phyloP scores from a whole-genome alignment of 164 flowering plant genomes.

The Vitis cinerea region DNA sequence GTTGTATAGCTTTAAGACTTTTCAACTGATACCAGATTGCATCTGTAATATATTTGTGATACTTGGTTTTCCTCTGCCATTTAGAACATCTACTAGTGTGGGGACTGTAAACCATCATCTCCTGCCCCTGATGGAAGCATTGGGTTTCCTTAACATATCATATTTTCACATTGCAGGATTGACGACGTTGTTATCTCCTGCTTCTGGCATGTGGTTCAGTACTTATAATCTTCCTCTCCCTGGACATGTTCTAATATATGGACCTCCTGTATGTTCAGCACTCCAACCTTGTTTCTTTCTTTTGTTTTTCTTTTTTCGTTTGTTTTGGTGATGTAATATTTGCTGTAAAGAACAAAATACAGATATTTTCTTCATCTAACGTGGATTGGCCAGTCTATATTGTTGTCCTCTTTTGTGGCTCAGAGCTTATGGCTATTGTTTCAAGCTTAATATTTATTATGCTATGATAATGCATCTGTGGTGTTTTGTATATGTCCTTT shows the following conservation, averaged over 20 bases:
- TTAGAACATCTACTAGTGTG: too few species aligned
- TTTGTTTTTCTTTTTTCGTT: neutral
- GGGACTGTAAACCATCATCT: too few species aligned
- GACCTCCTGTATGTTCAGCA: constrained; percentile 81
- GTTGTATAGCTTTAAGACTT: too few species aligned
- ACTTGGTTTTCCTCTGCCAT: too few species aligned
- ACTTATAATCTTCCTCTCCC: constrained; percentile 71
- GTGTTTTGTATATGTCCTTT: neutral
- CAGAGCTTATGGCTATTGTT: too few species aligned
- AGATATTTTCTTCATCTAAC: too few species aligned
- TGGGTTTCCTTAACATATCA: neutral
- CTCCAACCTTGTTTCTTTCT: constrained; percentile 7
- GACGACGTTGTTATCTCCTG: constrained; percentile 58
- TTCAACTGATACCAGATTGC: too few species aligned
- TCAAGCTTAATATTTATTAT: too few species aligned
- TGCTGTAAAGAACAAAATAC: neutral
- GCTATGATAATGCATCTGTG: neutral
- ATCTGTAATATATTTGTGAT: too few species aligned
- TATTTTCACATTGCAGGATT: constrained; percentile 50
- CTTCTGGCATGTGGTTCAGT: constrained; percentile 49
- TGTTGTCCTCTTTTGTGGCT: too few species aligned
- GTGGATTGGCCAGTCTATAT: too few species aligned
- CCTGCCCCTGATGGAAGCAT: too few species aligned
- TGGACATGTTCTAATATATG: constrained; percentile 85
- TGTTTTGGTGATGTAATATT: neutral